A percentile compares a stretch with the other conserved stretches of the same genome.
Conservation (phyloP, 2,329 filamentous ascomycete genomes). For the Bipolaris victoriae region DNA sequence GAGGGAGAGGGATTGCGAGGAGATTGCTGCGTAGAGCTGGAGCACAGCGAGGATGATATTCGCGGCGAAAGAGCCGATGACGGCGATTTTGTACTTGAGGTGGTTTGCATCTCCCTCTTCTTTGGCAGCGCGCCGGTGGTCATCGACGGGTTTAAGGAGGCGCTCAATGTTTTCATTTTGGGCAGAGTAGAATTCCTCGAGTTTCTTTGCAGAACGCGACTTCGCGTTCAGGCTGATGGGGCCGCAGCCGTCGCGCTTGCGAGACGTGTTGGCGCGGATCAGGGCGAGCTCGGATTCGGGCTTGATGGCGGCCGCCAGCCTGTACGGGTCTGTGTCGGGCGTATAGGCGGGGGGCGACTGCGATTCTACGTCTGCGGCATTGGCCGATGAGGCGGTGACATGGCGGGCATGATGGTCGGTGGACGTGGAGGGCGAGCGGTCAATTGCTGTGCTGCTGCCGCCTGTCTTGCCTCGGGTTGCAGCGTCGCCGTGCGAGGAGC, state of each 20-base stretch:
- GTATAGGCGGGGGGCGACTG: constrained; percentile 64
- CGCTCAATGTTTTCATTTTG: constrained; percentile 95
- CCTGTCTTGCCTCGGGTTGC: constrained; percentile 27
- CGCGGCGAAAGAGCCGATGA: constrained; percentile 73
- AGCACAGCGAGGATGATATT: constrained; percentile 80
- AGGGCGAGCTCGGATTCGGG: constrained; percentile 74
- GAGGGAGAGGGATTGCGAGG: constrained; percentile 88
- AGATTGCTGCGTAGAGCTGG: constrained; percentile 86
- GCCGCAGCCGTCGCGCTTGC: constrained; percentile 68
- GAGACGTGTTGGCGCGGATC: constrained; percentile 80
- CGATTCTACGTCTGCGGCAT: constrained; percentile 51
- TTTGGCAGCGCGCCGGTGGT: constrained; percentile 81
- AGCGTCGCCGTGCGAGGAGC: constrained; percentile 24
- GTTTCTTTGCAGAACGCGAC: constrained; percentile 57
- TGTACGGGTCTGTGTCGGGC: constrained; percentile 77
- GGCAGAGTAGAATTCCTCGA: constrained; percentile 83
- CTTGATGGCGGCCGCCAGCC: constrained; percentile 78
- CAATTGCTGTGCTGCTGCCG: constrained; percentile 50
- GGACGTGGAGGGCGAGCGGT: constrained; percentile 34
- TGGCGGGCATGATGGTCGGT: constrained; percentile 48
- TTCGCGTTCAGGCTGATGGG: constrained; percentile 53
- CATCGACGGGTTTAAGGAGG: constrained; percentile 89
- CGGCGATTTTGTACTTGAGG: constrained; percentile 73
- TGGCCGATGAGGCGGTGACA: constrained; percentile 35
- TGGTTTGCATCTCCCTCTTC: constrained; percentile 83